Conservation (phyloP, 495 filamentous ascomycete genomes). For the Hyaloscypha bicolor region DNA sequence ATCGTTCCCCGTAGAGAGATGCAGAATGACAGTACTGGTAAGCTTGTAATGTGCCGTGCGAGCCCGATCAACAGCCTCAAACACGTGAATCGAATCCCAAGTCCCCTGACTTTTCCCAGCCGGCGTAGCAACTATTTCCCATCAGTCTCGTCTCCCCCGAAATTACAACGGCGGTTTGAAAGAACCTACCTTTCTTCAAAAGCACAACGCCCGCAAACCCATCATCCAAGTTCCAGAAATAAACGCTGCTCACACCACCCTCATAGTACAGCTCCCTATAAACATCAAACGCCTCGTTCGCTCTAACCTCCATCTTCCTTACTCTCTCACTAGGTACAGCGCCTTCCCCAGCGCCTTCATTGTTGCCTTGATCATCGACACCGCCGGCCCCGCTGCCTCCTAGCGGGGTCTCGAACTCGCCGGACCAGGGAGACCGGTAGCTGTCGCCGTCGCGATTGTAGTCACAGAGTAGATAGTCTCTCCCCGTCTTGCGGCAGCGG, state of each 20-base stretch:
- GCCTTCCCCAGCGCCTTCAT: constrained; percentile 57
- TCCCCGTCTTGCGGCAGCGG: constrained; percentile 82
- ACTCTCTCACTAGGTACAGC: constrained; percentile 84
- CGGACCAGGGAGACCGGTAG: constrained; percentile 96
- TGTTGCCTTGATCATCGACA: constrained; percentile 46
- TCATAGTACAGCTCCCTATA: constrained; percentile 98
- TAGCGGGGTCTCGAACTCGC: constrained; percentile 91
- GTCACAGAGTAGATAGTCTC: constrained; percentile 98
- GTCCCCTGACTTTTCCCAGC: constrained; percentile 74
- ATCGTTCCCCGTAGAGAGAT: constrained; percentile 71
- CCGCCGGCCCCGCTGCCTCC: constrained; percentile 52
- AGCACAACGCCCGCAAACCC: constrained; percentile 96
- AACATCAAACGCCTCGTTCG: constrained; percentile 95
- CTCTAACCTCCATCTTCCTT: constrained; percentile 87
- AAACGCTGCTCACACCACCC: constrained; percentile 91
- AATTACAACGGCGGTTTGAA: constrained; percentile 6
- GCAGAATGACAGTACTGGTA: constrained; percentile 93
- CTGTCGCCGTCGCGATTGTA: constrained; percentile 99
- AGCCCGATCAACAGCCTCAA: constrained; percentile 89
- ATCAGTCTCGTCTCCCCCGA: neutral
- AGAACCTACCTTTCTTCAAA: constrained; percentile 81
- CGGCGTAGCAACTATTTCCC: constrained; percentile 50
- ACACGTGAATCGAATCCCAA: constrained; percentile 99
- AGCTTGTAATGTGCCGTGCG: constrained; percentile 95
- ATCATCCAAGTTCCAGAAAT: constrained; percentile 98